Conservation (phyloP, 345 rosid species). For the Lagerstroemia speciosa region DNA sequence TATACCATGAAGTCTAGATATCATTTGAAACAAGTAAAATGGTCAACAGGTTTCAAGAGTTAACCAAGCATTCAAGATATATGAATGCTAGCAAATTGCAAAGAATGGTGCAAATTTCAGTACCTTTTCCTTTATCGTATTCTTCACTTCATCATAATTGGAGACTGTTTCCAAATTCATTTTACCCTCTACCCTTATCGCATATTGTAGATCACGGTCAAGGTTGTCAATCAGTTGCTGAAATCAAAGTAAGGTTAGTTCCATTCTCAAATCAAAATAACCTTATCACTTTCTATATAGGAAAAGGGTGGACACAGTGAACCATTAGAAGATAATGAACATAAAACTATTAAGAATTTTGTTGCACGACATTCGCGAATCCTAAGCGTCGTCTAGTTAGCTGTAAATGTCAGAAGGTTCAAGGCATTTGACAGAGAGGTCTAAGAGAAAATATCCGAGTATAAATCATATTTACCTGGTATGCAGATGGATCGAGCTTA, state of each 20-base stretch:
- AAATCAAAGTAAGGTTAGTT: constrained; percentile 9
- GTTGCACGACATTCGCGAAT: neutral
- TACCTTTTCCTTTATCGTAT: constrained; percentile 69
- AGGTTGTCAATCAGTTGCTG: constrained; percentile 87
- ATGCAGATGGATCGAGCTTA: constrained; percentile 76
- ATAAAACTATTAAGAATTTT: neutral
- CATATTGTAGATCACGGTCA: constrained; percentile 90
- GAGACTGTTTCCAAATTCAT: constrained; percentile 71
- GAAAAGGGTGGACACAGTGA: neutral
- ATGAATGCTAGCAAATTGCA: neutral
- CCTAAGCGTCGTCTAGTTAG: neutral
- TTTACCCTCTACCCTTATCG: constrained; percentile 89
- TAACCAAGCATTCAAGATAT: neutral
- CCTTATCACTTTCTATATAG: neutral
- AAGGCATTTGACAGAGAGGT: neutral
- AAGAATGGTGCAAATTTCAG: constrained; percentile 10
- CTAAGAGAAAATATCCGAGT: neutral
- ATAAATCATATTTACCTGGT: constrained; percentile 35
- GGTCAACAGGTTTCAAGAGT: neutral
- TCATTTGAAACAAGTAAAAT: neutral
- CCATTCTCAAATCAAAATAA: neutral
- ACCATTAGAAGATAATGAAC: neutral
- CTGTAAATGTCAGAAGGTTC: neutral
- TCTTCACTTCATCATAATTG: constrained; percentile 86
- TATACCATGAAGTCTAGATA: neutral